Evolutionary conservation across 2,329 filamentous ascomycete species (phyloP).

Genomic region (Fusarium veterinarium): DNA sequence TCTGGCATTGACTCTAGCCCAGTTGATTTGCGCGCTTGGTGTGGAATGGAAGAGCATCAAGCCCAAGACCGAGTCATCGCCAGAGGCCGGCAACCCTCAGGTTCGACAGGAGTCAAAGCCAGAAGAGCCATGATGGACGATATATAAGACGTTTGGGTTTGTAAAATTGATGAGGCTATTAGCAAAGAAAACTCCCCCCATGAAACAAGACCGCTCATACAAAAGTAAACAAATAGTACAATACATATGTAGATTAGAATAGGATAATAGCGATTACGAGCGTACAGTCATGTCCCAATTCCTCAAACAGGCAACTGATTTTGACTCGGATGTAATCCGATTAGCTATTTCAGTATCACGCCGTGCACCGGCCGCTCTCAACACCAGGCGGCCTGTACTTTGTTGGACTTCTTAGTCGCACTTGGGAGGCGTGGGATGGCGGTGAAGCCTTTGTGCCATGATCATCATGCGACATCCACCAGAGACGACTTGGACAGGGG

Average conservation of each 20-base stretch:
- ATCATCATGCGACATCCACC: slow-evolving; percentile 38
- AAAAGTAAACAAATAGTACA: not conserved
- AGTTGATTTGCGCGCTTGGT: slow-evolving; percentile 66
- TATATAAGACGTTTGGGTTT: not conserved
- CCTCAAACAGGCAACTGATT: not conserved
- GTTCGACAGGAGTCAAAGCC: slow-evolving; percentile 6
- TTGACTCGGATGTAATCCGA: slow-evolving; percentile 9
- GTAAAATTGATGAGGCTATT: not conserved
- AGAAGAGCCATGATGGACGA: slow-evolving; percentile 26
- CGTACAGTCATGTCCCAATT: not conserved
- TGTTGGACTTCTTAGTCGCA: not conserved
- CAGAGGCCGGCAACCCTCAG: not conserved
- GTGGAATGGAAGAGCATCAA: slow-evolving; percentile 78
- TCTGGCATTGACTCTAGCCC: slow-evolving; percentile 65
- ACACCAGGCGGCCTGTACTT: not conserved
- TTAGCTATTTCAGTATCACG: not conserved
- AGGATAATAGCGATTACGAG: slow-evolving; percentile 6
- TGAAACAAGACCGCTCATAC: not conserved
- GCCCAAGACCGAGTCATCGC: slow-evolving; percentile 50
- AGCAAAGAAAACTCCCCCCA: not conserved
- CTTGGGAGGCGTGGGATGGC: slow-evolving; percentile 33
- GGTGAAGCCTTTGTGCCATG: slow-evolving; percentile 35
- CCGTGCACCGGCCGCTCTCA: not conserved
- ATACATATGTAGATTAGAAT: not conserved
- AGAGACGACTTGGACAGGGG: slow-evolving; percentile 25